Evolutionary conservation across 2,329 filamentous ascomycete species (phyloP), one percentile per base, ranked within the genome.

Genomic region (Drechslera avenae): DNA sequence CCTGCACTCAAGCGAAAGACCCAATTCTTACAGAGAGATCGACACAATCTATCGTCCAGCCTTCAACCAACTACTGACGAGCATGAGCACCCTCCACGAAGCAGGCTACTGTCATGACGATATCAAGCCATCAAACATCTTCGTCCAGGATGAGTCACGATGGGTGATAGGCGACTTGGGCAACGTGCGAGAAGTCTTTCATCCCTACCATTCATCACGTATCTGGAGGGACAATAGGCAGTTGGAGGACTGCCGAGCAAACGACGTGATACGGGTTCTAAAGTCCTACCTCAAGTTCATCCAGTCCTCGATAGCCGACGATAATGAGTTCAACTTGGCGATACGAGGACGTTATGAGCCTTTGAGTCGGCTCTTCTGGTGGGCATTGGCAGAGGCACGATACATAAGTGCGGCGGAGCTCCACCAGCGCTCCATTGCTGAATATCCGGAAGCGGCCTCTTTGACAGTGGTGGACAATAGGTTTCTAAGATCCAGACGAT

Each of bases 41-140:
- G 72, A 75, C 35, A 40, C 37, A 5, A 21, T 40, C 6, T 70
- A 67, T 41, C 68, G 72, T 5, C 63, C 68, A 4, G 51, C 58
- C 2, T 68, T 75, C 35, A 46, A 67, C 21, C 19, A 47, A 8
- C 46, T 73, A 3, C 64, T 74, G 7, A 10, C 19, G 0, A 57
- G 46, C 8, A 50, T 75, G 4, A 43, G 57, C 10, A 32, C 12
- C 1, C 55, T 75, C 3, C 72, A 75, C 41, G 23, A 23, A 5
- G 52, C 52, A 10, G 68, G 69, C 12, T 68, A 64, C 33, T 75
- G 73, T 52, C 73, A 75, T 46, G 68, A 75, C 54, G 72, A 75
- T 34, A 52, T 75, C 36, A 74, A 75, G 49, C 64, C 66, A 0
- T 54, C 56, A 41, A 75, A 75, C 34, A 60, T 75, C 28, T 71